Evolutionary conservation across 306 rosid species (phyloP), one percentile per base, ranked within the genome.

Genomic region (Echinosophora koreensis): DNA sequence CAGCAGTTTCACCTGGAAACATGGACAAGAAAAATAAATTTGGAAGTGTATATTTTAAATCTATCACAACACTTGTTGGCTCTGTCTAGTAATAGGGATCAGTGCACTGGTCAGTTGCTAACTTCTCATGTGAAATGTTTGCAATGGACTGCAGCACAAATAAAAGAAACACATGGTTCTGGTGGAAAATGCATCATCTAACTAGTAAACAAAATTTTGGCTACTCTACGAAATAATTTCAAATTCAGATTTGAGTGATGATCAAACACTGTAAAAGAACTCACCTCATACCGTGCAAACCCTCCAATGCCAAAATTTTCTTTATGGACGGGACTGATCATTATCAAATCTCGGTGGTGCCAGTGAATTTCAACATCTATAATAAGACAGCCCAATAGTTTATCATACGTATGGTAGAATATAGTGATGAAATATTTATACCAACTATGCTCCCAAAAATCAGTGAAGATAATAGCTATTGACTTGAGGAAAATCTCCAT

Each of bases 251-350:
- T 41, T 42, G 27, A 54, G 61, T 16, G 41, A 32, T 9, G 38
- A 50, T 65, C 50, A 65, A 56, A 34, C 37, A 38, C 5, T 1
- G 38, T n/a, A 35, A 56, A 72, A 39, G 58, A 32, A 64, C 91
- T 77, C 71, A 89, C 97, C 92, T 92, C 95, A 83, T 90, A 94
- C 73, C 62, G 89, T 5, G 97, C 85, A 42, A 57, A 88, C 66
- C 92, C 91, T 76, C 87, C 85, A 35, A 88, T 54, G 51, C 98
- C 97, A 84, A 84, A 76, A 75, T 91, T 89, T 65, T 90, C 95
- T 78, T 82, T 88, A 37, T 74, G 73, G 71, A 87, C 77, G 73
- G 73, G 90, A 77, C 75, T 80, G 30, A 89, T 46, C 73, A 71
- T 67, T 38, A 84, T 78, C 79, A 77, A 85, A 82, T 90, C 88